Evolutionary conservation across 2,329 filamentous ascomycete genomes (phyloP), one percentile per base, ranked within the genome.

Genomic region (Cladophialophora immunda): DNA sequence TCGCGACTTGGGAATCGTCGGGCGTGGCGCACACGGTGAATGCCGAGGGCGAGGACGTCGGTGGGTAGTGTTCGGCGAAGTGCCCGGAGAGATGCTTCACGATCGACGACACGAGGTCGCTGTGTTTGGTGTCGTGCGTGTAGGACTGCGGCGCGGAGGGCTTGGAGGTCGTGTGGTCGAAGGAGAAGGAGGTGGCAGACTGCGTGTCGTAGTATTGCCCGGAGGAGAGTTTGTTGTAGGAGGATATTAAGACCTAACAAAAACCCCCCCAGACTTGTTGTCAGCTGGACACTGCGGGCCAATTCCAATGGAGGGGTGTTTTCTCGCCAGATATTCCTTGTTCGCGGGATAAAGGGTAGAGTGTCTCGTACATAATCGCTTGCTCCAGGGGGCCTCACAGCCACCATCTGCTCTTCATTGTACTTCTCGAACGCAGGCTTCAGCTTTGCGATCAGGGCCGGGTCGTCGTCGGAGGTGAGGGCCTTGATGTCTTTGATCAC

Each of bases 371-470:
- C 93, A 81, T 90, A 81, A 78, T 93, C 89, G 79, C 89, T 94
- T 77, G 91, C 88, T 32, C 93, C 93, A 0, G 94, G 94, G 64
- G 99, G 87, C 85, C 96, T 97, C 69, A 92, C 90, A 17, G 93
- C 93, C 57, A 89, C 82, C 79, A 97, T 91, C 80, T 99, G 95
- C 80, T 94, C 91, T 81, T 99, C 94, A 75, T 98, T 97, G 86
- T 99, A 98, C 80, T 91, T 93, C 81, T 94, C 85, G 78, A 97
- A 96, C 0, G 95, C 93, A 0, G 93, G 92, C 6, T 85, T 87
- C 61, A 97, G 90, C 70, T 91, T 89, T 67, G 88, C 82, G 63
- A 94, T 82, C 68, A 95, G 83, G 63, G 85, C 82, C 41, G 89
- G 87, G 50, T 74, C 70, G 22, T 89, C 88, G 73, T 91, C 88